phyloP scores from a whole-genome alignment of 306 rosid genomes.

The Elaeagnus macrophylla region DNA sequence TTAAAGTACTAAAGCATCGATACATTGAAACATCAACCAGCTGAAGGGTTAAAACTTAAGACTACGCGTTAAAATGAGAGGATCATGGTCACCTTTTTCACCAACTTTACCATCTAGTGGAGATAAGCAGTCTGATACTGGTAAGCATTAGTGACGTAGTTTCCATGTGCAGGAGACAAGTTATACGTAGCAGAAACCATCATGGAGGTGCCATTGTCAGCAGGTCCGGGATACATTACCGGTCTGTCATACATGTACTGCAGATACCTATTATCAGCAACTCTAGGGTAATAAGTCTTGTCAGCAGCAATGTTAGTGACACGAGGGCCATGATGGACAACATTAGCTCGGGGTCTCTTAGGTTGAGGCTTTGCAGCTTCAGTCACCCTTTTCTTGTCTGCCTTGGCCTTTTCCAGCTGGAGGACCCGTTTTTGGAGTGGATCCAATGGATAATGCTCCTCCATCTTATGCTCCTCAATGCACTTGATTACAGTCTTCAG shows the following conservation, averaged over 20 bases:
- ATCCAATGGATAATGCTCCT: conserved; percentile 66
- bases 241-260: conserved; percentile 69
- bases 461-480: conserved; percentile 94
- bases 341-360: conserved; percentile 88
- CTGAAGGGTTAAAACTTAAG: conserved; percentile 49
- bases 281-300: conserved; percentile 64
- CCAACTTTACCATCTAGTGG: conserved; percentile 56
- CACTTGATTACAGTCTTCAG: conserved; percentile 74
- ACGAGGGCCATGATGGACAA: conserved; percentile 58
- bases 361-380: conserved; percentile 92
- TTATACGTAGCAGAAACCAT: conserved; percentile 61
- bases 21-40: conserved; percentile 51
- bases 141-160: conserved; percentile 83
- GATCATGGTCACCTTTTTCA: conserved; percentile 45
- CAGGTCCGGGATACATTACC: conserved; percentile 60
- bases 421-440: conserved; percentile 69
- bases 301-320: conserved; percentile 50
- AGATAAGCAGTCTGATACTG: conserved; percentile 91
- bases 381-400: conserved; percentile 87
- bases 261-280: conserved; percentile 80
- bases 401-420: conserved; percentile 83
- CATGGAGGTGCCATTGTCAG: conserved; percentile 57
- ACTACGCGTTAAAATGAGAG: conserved; percentile 62
- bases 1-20: conserved; percentile 49
- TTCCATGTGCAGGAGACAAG: conserved; percentile 64